Base-by-base conservation (phyloP, 2,329 filamentous ascomycete species). In the Fusarium floridanum region DNA sequence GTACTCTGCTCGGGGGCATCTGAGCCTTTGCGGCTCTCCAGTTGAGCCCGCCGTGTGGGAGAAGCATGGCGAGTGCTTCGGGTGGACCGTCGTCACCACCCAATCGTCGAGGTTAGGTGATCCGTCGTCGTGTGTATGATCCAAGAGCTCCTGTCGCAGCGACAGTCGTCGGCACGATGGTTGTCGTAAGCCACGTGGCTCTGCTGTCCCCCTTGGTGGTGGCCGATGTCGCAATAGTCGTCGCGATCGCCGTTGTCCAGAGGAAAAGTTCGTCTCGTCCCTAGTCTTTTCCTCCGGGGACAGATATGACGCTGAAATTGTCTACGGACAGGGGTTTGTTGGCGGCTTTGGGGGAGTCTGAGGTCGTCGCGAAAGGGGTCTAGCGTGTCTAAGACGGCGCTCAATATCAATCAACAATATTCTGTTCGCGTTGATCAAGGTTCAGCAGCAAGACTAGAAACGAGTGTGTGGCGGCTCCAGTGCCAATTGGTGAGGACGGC, bases 11-110 rank as follows among this genome's bases (percentile, higher is more conserved):
- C 67, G 94, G 93, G 50, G 95, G 95, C 78, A 98, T 86, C 80
- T 91, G 90, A 79, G 93, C 89, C 86, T 91, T 94, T 77, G 95
- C 93, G 76, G 94, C 93, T 88, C 97, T 98, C 95, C 96, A 98
- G 83, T 91, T 95, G 81, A 96, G 89, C 82, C 94, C 94, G 83
- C 93, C 94, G 83, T 93, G 97, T 75, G 94, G 94, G 79, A 97
- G 91, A 86, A 98, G 91, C 95, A 98, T 98, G 73, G 76, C 87
- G 81, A 82, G 81, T 79, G 81, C 81, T 70, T 74, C 67, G 53
- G 60, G 66, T 61, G 67, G 62, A 60, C 60, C 67, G 67, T 73
- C 39, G 67, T 73, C 67, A 68, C 70, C 74, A 69, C 68, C 68
- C 62, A 73, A 68, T 69, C 62, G 59, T 36, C 48, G 24, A 56